Percentiles rank a stretch among this genome's conserved stretches.
phyloP scores from a whole-genome alignment of 2,329 filamentous ascomycete genomes.

The Zasmidium cellare region DNA sequence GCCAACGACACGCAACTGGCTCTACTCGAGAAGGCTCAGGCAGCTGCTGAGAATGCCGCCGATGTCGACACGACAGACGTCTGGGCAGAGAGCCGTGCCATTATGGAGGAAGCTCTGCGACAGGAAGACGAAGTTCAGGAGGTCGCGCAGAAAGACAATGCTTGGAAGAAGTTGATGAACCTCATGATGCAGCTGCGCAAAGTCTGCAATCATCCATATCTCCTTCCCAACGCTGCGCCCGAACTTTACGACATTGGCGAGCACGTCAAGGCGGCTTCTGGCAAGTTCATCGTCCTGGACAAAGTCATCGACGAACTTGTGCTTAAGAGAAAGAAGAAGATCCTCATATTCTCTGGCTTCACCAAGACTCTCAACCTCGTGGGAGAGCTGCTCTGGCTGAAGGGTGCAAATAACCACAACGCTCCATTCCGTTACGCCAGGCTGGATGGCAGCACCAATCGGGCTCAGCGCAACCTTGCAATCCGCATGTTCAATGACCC shows the following conservation, averaged over 20 bases:
- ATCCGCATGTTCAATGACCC: slow-evolving; percentile 55
- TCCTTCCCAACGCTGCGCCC: slow-evolving; percentile 48
- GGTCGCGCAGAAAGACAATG: slow-evolving; percentile 15
- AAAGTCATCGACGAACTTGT: slow-evolving; percentile 53
- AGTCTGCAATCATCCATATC: slow-evolving; percentile 57
- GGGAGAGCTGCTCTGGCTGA: slow-evolving; percentile 51
- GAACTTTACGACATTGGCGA: slow-evolving; percentile 48
- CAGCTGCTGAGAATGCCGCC: slow-evolving; percentile 30
- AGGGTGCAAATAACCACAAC: slow-evolving; percentile 40
- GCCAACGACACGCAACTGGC: slow-evolving; percentile 35
- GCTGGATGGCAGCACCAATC: slow-evolving; percentile 52
- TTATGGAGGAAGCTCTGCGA: slow-evolving; percentile 41
- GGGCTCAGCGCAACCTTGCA: slow-evolving; percentile 53
- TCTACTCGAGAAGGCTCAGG: slow-evolving; percentile 30
- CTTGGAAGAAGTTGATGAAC: slow-evolving; percentile 51
- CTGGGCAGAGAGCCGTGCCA: slow-evolving; percentile 50
- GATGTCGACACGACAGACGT: slow-evolving; percentile 30
- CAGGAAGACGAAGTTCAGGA: slow-evolving; percentile 27
- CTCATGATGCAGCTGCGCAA: slow-evolving; percentile 58
- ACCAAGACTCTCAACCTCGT: slow-evolving; percentile 53
- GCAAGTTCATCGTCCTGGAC: slow-evolving; percentile 57
- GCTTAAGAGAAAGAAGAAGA: slow-evolving; percentile 52
- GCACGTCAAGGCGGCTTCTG: slow-evolving; percentile 53
- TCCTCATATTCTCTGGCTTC: slow-evolving; percentile 60
- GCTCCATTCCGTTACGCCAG: slow-evolving; percentile 48